These are phyloP conservation scores for Aspergillus transmontanensis DNA, from an alignment of 2,329 filamentous ascomycete species.

Conservation along the genomic window DNA sequence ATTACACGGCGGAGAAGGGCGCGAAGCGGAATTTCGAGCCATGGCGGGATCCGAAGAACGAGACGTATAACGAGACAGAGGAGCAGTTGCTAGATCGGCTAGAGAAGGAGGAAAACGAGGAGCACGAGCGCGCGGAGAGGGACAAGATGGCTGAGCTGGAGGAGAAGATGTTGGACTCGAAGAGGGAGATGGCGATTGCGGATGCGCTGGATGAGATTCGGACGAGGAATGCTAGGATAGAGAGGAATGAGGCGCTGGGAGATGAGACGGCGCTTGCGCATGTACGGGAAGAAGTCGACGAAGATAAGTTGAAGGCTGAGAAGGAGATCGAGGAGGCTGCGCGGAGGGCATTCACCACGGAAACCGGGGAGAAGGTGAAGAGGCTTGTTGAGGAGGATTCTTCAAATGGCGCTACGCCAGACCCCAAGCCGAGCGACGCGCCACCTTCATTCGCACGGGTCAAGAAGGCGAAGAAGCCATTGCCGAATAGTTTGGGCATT, in stretches of 20 bases:
- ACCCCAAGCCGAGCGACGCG: slow-evolving; percentile 36
- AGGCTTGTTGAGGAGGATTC: slow-evolving; percentile 52
- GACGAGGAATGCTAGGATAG: slow-evolving; percentile 84
- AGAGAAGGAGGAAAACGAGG: slow-evolving; percentile 71
- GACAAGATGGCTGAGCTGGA: slow-evolving; percentile 96
- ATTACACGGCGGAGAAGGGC: slow-evolving; percentile 79
- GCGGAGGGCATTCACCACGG: slow-evolving; percentile 71
- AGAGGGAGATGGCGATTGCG: slow-evolving; percentile 93
- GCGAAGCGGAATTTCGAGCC: slow-evolving; percentile 93
- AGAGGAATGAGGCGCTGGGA: slow-evolving; percentile 71
- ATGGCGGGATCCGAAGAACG: slow-evolving; percentile 71
- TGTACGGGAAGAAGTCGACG: slow-evolving; percentile 58
- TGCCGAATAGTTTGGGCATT: slow-evolving; percentile 73
- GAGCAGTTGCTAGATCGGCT: slow-evolving; percentile 84
- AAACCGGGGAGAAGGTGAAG: slow-evolving; percentile 57
- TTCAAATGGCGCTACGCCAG: slow-evolving; percentile 25
- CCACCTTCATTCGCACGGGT: slow-evolving; percentile 70
- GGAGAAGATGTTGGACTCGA: slow-evolving; percentile 88
- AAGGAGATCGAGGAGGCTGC: slow-evolving; percentile 83
- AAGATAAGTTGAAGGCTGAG: slow-evolving; percentile 68
- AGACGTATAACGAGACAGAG: slow-evolving; percentile 71
- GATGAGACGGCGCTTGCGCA: slow-evolving; percentile 59
- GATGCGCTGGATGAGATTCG: slow-evolving; percentile 95
- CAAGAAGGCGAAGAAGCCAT: slow-evolving; percentile 85
- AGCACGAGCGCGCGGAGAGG: slow-evolving; percentile 67